A percentile compares a stretch with the other conserved stretches of the same genome.
These are phyloP conservation scores for Saccharomycopsis hybrid DNA, from an alignment of 1,139 yeast genomes.

Conservation along the genomic window DNA sequence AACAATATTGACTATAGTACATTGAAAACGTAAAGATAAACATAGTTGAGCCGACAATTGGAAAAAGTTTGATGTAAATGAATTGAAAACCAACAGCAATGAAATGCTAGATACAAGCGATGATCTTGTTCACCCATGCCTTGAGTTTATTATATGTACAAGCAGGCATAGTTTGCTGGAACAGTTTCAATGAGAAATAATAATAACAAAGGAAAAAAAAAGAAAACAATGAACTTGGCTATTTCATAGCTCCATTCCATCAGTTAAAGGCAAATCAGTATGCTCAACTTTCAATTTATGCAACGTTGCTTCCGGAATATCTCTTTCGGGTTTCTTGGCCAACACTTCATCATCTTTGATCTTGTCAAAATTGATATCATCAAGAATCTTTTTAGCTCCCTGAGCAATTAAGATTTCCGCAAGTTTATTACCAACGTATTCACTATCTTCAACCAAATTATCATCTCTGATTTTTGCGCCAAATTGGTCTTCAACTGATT, in stretches of 20 bases:
- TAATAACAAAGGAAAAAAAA: no score
- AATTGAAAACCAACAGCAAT: no score
- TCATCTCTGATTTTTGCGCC: slow-evolving; percentile 31
- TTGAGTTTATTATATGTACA: no score
- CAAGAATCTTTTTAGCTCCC: slow-evolving; percentile 83
- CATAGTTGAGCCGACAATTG: no score
- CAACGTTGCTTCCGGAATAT: slow-evolving; percentile 19
- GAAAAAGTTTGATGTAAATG: no score
- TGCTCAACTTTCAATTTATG: slow-evolving; percentile 20
- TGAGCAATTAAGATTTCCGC: slow-evolving; percentile 61
- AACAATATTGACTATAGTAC: no score
- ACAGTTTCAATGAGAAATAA: no score
- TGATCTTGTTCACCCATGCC: no score
- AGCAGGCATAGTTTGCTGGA: no score
- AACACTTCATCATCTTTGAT: slow-evolving; percentile 33
- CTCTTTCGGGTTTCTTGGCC: slow-evolving; percentile 19
- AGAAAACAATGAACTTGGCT: no score
- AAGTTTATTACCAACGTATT: slow-evolving; percentile 58
- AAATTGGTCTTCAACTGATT: slow-evolving; percentile 52
- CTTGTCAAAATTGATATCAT: slow-evolving; percentile 67
- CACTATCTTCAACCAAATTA: slow-evolving; percentile 47
- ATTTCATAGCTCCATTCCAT: slow-evolving; percentile 15
- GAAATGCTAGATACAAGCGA: no score
- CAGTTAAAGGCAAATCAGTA: slow-evolving; percentile 20
- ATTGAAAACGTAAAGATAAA: no score